phyloP scores from a whole-genome alignment of 2,329 filamentous ascomycete genomes.

The Kalmusia sp. region DNA sequence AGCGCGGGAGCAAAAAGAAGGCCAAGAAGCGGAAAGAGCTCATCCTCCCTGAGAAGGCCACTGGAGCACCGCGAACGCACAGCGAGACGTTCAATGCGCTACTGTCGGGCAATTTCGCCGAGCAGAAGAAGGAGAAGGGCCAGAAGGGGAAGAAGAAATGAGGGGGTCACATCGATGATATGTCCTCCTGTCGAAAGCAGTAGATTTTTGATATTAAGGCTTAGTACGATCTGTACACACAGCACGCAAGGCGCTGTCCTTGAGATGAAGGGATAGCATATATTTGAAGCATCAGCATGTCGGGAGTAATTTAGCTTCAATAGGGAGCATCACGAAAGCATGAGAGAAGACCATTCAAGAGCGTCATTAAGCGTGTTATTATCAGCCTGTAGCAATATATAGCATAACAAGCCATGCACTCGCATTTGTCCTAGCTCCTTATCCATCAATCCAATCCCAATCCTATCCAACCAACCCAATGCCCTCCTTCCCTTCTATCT shows the following conservation, averaged over 20 bases:
- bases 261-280: no score
- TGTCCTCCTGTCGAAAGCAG: neutral
- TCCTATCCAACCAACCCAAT: neutral
- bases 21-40: slow-evolving; percentile 8
- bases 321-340: no score
- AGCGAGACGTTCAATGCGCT: slow-evolving; percentile 34
- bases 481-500: neutral
- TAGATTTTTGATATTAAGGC: no score
- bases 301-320: no score
- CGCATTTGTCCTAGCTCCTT: neutral
- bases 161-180: neutral
- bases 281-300: no score
- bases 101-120: slow-evolving; percentile 23
- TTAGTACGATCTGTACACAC: neutral
- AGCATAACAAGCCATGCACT: slow-evolving; percentile 2
- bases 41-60: slow-evolving; percentile 19
- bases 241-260: neutral
- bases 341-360: no score
- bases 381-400: slow-evolving; percentile 2
- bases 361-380: slow-evolving; percentile 10
- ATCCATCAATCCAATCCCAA: neutral
- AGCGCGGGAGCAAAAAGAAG: slow-evolving; percentile 6
- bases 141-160: slow-evolving; percentile 13
- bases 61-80: slow-evolving; percentile 26
- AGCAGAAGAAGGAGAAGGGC: slow-evolving; percentile 19